Base-by-base conservation (phyloP, 257 asterid genomes). In the Dorcoceras hygrometricum region DNA sequence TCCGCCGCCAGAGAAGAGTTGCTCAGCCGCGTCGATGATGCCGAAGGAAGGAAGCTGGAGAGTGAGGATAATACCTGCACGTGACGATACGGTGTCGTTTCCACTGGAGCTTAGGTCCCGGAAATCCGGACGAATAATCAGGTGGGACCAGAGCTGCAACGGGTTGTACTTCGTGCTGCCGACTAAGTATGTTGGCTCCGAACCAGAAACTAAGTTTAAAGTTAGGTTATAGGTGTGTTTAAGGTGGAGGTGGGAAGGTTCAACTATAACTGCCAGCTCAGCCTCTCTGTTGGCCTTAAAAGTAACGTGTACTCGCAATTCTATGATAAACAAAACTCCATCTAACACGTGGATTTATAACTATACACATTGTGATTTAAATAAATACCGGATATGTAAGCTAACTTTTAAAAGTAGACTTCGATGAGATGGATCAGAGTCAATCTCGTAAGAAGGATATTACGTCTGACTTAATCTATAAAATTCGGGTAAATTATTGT, bases 11-110 rank as follows among this genome's bases (percentile, higher is more conserved):
- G 57, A 23, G 69, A 60, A 65, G 73, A 66, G 71, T 20, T 71
- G 59, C 59, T 68, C 57, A 43, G 66, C 68, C 18, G 77, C 53
- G 77, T 82, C 92, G 93, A 82, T 86, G 90, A 80, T 68, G 79
- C 79, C 90, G 58, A 82, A 46, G 87, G 63, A 73, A 53, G 87
- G 59, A 73, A 6, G 71, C 29, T 26, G 29, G 60, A 66, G 76
- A 73, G 57, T 73, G 67, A 46, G 57, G 64, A 68, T 54, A 76
- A 43, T 68, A 62, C 23, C 56, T 55, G 71, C 29, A 23, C 4
- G 61, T 0, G 25, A 19, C 0, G 0, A 28, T 57, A 83, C 93
- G 88, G 5, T 60, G 87, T 4, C 87, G 87, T 81, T 67, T 68
- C 48, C 0, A 8, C 20, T 51, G 23, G 62, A 16, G 67, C 31